Evolutionary conservation across 2,329 filamentous ascomycete species (phyloP), one percentile per base, ranked within the genome.

Genomic region (Ceratocystis cacaofunesta): DNA sequence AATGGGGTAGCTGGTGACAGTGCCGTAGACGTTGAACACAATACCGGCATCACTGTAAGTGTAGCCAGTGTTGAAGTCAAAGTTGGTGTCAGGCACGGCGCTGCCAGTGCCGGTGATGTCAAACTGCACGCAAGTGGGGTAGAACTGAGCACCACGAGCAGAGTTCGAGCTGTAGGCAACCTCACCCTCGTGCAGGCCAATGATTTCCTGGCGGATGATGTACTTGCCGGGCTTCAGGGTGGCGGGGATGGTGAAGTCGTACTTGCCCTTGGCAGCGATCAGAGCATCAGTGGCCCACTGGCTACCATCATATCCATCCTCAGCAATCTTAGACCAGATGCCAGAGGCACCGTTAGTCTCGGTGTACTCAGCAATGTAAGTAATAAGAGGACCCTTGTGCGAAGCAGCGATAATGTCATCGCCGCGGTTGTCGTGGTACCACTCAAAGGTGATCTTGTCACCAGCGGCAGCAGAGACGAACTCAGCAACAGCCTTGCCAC

Each of bases 21-120:
- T 63, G 62, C 62, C 67, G 78, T 85, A 86, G 73, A 86, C 78
- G 77, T 81, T 82, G 77, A 85, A 74, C 68, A 77, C 69, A 71
- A 87, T 82, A 67, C 84, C 84, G 12, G 80, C 72, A 72, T 86
- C 83, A 65, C 75, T 73, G 70, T 77, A 74, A 63, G 75, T 83
- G 78, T 86, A 87, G 67, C 82, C 83, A 36, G 73, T 71, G 36
- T 78, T 75, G 71, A 81, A 77, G 71, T 77, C 74, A 64, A 80
- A 80, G 70, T 68, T 69, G 70, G 75, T 68, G 67, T 72, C 70
- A 25, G 79, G 78, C 66, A 75, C 74, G 63, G 75, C 78, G 67
- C 79, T 77, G n/a, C 72, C 72, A 28, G 41, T 57, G 28, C 79
- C 78, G 61, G 71, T 75, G 63, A 82, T 73, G 68, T 77, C 71